phyloP scores from a whole-genome alignment of 305 asterid genomes.

The Petunia hybrid region DNA sequence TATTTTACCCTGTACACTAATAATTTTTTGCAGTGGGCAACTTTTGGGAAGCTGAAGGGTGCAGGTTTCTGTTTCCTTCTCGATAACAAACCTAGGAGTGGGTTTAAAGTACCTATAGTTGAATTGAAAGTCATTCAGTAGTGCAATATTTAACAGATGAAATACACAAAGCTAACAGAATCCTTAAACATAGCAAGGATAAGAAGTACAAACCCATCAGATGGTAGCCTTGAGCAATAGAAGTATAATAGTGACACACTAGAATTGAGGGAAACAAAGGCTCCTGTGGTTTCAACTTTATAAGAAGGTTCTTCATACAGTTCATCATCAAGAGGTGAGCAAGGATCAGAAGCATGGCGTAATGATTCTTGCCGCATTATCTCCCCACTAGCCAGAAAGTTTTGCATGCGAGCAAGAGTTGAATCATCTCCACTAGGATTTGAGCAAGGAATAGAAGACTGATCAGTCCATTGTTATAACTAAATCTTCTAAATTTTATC shows the following conservation, averaged over 20 bases:
- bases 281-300: slow-evolving; percentile 69
- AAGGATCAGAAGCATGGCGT: slow-evolving; percentile 67
- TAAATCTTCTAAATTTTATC: neutral
- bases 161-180: slow-evolving; percentile 19
- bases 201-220: slow-evolving; percentile 65
- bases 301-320: slow-evolving; percentile 56
- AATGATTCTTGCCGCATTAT: slow-evolving; percentile 76
- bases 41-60: slow-evolving; percentile 68
- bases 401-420: slow-evolving; percentile 54
- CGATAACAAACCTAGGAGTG: slow-evolving; percentile 56
- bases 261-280: slow-evolving; percentile 71
- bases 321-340: slow-evolving; percentile 55
- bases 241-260: slow-evolving; percentile 65
- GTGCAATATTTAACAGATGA: neutral
- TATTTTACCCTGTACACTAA: slow-evolving; percentile 48
- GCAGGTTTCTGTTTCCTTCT: slow-evolving; percentile 56
- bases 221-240: slow-evolving; percentile 89
- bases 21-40: slow-evolving; percentile 57
- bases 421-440: slow-evolving; percentile 59
- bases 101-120: slow-evolving; percentile 75
- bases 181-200: neutral
- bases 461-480: neutral
- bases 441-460: slow-evolving; percentile 28
- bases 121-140: neutral
- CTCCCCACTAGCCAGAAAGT: slow-evolving; percentile 67